phyloP scores from a whole-genome alignment of 345 rosid genomes.

The Pseudoturritis turrita region DNA sequence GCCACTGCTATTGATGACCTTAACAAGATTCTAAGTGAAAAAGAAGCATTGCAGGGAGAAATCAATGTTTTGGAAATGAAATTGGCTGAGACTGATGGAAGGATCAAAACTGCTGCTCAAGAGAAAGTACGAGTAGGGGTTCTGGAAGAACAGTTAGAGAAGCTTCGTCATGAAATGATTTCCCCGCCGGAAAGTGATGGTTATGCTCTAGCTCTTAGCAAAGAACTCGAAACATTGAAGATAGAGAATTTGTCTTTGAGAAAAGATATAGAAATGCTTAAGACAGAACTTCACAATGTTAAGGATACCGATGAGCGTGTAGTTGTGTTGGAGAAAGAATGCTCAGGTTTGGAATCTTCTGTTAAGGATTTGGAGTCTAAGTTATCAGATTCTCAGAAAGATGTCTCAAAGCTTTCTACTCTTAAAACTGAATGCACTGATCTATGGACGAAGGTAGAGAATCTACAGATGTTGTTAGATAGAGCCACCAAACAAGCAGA shows the following conservation, averaged over 20 bases:
- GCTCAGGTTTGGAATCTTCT: conserved; percentile 55
- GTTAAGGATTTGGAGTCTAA: conserved; percentile 71
- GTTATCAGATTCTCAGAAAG: conserved; percentile 61
- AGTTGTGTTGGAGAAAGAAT: conserved; percentile 59
- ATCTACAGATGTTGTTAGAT: conserved; percentile 57
- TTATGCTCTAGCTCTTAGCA: conserved; percentile 42
- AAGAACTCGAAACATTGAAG: conserved; percentile 62
- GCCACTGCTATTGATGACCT: conserved; percentile 72
- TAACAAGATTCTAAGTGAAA: conserved; percentile 58
- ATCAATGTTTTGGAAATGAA: conserved; percentile 61
- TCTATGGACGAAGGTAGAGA: conserved; percentile 69
- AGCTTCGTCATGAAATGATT: conserved; percentile 51
- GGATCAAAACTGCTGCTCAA: conserved; percentile 65
- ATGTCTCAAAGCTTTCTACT: conserved; percentile 56
- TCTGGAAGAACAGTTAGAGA: conserved; percentile 68
- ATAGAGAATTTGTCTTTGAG: conserved; percentile 61
- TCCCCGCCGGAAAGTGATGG: conserved; percentile 31
- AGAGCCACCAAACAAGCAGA: conserved; percentile 79
- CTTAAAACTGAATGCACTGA: conserved; percentile 69
- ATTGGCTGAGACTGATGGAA: conserved; percentile 87
- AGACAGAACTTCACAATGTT: conserved; percentile 43
- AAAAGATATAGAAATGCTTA: conserved; percentile 61
- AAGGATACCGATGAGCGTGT: conserved; percentile 66
- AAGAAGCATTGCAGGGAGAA: conserved; percentile 74
- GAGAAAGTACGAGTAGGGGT: conserved; percentile 69